Evolutionary conservation across 176 grass and related monocot genomes (phyloP).

Genomic region (Bromus sterilis): DNA sequence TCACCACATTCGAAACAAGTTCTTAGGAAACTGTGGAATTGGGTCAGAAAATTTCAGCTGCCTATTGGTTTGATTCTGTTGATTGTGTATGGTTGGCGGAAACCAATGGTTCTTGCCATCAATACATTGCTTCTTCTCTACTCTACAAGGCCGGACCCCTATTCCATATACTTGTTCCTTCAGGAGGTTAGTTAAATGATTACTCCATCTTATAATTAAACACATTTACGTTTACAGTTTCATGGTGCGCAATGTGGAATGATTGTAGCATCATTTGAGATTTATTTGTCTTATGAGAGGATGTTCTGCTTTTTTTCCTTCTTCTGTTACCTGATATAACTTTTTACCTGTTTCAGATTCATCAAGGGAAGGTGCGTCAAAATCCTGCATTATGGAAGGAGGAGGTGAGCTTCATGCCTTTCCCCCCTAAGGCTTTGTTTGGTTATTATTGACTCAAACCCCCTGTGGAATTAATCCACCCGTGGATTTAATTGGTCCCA

Average conservation of each 20-base stretch:
- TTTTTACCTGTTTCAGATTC: conserved; percentile 49
- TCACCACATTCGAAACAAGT: conserved; percentile 32
- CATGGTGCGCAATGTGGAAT: neutral
- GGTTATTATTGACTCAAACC: no score
- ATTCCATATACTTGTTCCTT: conserved; percentile 81
- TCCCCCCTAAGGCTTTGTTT: neutral
- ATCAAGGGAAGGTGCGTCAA: conserved; percentile 40
- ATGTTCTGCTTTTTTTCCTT: neutral
- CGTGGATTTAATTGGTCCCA: no score
- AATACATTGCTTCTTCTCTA: conserved; percentile 75
- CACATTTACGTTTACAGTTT: neutral
- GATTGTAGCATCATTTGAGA: neutral
- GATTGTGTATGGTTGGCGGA: conserved; percentile 53
- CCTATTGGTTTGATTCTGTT: conserved; percentile 59
- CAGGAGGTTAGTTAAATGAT: conserved; percentile 59
- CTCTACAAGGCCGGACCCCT: conserved; percentile 58
- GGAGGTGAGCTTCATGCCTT: conserved; percentile 40
- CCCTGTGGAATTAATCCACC: no score
- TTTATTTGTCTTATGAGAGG: neutral
- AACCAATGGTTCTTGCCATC: conserved; percentile 54
- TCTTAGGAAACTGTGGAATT: conserved; percentile 33
- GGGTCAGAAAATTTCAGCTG: conserved; percentile 65
- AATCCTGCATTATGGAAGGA: conserved; percentile 34
- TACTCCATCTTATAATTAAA: neutral
- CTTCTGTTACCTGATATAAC: conserved; percentile 2